Evolutionary conservation across 2,329 filamentous ascomycete species (phyloP).

Genomic region (Atkinsonella hypoxylon): DNA sequence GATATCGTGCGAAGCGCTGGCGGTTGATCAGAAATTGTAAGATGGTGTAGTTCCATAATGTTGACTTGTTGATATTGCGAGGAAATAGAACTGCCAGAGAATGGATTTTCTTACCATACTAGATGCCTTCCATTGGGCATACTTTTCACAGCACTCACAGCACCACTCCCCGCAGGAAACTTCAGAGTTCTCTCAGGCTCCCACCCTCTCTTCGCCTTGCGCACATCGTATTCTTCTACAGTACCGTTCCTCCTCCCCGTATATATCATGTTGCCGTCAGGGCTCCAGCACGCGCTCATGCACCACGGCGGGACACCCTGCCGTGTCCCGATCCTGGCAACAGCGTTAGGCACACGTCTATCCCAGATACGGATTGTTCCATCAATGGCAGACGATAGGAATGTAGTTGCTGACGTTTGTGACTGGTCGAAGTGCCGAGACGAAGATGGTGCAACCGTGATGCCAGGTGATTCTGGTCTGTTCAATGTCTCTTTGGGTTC

Average conservation of each 20-base stretch:
- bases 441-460: constrained; percentile 25
- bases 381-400: constrained; percentile 80
- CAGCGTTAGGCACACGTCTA: constrained; percentile 58
- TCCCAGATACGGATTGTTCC: constrained; percentile 93
- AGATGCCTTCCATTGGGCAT: constrained; percentile 93
- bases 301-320: constrained; percentile 85
- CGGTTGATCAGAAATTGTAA: neutral
- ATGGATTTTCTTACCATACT: constrained; percentile 45
- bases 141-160: constrained; percentile 74
- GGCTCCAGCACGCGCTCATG: constrained; percentile 94
- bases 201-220: constrained; percentile 57
- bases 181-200: constrained; percentile 68
- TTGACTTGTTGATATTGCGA: neutral
- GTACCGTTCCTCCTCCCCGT: constrained; percentile 82
- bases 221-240: constrained; percentile 86
- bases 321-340: constrained; percentile 66
- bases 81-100: neutral
- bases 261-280: constrained; percentile 91
- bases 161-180: constrained; percentile 79
- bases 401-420: constrained; percentile 62
- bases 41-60: neutral
- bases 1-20: constrained; percentile 82
- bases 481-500: constrained; percentile 9
- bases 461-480: constrained; percentile 12
- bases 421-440: constrained; percentile 37